Conservation (phyloP, 176 grass and related monocot genomes). For the Pharus latifolius region DNA sequence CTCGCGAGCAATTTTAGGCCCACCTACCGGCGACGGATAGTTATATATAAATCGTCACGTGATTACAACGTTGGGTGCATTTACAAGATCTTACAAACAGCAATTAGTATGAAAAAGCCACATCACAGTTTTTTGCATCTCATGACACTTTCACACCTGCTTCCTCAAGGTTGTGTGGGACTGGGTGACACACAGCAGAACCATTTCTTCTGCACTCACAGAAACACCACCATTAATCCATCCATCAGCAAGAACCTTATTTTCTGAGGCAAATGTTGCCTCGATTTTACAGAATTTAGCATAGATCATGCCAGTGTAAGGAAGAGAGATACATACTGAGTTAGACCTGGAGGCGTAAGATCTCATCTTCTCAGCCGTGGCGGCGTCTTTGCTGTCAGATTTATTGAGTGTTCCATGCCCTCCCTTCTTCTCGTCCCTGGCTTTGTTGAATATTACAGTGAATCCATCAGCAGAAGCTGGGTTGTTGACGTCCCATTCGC, state of each 20-base stretch:
- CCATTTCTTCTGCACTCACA: constrained; percentile 71
- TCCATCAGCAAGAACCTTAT: too few species aligned
- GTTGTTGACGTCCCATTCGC: constrained; percentile 86
- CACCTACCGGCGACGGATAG: not conserved
- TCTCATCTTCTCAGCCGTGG: constrained; percentile 13
- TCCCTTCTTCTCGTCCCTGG: constrained; percentile 79
- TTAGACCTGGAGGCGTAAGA: constrained; percentile 33
- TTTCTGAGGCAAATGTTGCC: too few species aligned
- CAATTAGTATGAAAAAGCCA: too few species aligned
- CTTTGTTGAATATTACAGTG: constrained; percentile 92
- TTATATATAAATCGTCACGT: not conserved
- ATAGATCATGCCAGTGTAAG: not conserved
- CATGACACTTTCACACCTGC: not conserved
- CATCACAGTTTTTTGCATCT: constrained; percentile 11
- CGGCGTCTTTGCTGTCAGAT: constrained; percentile 40
- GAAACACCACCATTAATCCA: too few species aligned
- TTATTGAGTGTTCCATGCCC: constrained; percentile 13
- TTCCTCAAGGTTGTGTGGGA: constrained; percentile 58
- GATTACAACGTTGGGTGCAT: constrained; percentile 16
- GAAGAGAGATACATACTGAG: constrained; percentile 26
- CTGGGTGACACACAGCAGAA: constrained; percentile 78
- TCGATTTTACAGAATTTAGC: too few species aligned
- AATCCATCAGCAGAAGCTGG: constrained; percentile 84
- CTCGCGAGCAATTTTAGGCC: not conserved
- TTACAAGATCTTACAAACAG: constrained; percentile 9